Base-by-base conservation (phyloP, 164 flowering plant species). In the Macadamia integrifolia region DNA sequence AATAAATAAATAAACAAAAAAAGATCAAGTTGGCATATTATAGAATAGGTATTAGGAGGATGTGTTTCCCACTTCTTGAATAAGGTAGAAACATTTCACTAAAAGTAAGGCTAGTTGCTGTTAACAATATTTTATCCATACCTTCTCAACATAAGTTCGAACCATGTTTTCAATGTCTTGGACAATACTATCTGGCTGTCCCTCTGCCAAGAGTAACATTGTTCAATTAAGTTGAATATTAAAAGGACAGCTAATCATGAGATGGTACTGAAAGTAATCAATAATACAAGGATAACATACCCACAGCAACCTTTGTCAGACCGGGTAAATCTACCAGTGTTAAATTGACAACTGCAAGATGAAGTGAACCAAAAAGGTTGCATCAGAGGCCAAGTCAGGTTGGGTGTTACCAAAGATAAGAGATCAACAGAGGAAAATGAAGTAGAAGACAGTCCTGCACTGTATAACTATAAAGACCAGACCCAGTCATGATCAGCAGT, bases 161-260 rank as follows among this genome's bases (percentile, higher is more conserved):
- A 83, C 86, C 86, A 83, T 83, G 69, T 73, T 80, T 72, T 83
- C 86, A 71, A 80, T 83, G 65, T 83, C 86, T 72, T 77, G 60
- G 46, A 80, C 84, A 67, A 83, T 83, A 68, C 73, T 77, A 15
- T 83, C 82, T 14, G 84, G 79, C 49, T 83, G 85, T 18, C 85
- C 85, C 72, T 82, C 85, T 82, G 72, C 46, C 23, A 75, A 69
- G 0, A 67, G 43, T 13, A 72, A 42, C 14, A 42, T 32, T 15
- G 10, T 52, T 62, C 23, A 50, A 23, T 56, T 23, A 14, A 35
- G 40, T 14, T 18, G 15, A 1, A 59, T 32, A 43, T 23, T 32
- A 30, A 43, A 67, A 46, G 29, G 11, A 11, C 6, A 23, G 13
- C 46, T 58, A 9, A 69, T 52, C 30, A 8, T 23, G 29, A 42